Percentiles rank a stretch among this genome's conserved stretches.
These are phyloP conservation scores for Westerdykella aurantiaca DNA, from an alignment of 2,329 filamentous ascomycete genomes.

Conservation along the genomic window DNA sequence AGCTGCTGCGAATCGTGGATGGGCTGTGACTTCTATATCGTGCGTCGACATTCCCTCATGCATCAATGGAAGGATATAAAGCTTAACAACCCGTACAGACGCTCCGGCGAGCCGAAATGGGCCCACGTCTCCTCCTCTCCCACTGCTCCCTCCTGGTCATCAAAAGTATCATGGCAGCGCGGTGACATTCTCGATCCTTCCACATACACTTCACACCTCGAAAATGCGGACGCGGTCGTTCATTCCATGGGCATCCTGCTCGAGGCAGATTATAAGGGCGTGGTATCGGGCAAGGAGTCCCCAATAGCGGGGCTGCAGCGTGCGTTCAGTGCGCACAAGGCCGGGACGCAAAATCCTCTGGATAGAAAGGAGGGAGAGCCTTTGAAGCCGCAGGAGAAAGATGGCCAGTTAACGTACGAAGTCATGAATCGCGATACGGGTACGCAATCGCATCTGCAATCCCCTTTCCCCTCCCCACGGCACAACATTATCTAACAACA, in stretches of 20 bases:
- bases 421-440: conserved; percentile 86
- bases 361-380: conserved; percentile 53
- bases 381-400: conserved; percentile 60
- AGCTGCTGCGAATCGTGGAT: conserved; percentile 75
- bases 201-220: conserved; percentile 71
- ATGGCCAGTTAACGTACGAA: conserved; percentile 86
- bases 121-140: conserved; percentile 66
- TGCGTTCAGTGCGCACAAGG: conserved; percentile 65
- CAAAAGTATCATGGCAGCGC: conserved; percentile 77
- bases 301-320: conserved; percentile 71
- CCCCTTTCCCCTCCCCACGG: conserved; percentile 4
- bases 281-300: conserved; percentile 76
- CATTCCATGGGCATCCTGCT: conserved; percentile 95
- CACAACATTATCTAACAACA: neutral
- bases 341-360: conserved; percentile 63
- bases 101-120: conserved; percentile 87
- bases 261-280: conserved; percentile 95
- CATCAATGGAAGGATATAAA: conserved; percentile 2
- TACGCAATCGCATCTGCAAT: conserved; percentile 15
- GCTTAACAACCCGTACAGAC: conserved; percentile 47
- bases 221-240: conserved; percentile 75
- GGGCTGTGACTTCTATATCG: conserved; percentile 92
- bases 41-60: conserved; percentile 37
- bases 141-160: conserved; percentile 71
- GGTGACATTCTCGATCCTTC: conserved; percentile 80